Conservation (phyloP, 306 rosid species). For the Vigna hirtella region DNA sequence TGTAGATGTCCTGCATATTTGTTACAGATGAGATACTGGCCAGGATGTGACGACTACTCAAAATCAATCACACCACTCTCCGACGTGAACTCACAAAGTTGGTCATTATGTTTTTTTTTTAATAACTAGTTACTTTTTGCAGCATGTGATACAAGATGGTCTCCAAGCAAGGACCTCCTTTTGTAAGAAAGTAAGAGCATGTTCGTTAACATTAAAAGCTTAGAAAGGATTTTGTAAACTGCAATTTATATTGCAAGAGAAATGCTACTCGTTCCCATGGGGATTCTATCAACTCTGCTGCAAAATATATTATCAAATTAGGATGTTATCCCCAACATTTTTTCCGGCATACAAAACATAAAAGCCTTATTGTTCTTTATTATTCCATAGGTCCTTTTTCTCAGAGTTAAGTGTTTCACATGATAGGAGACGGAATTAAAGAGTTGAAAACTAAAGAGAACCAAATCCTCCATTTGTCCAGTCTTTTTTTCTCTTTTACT, state of each 20-base stretch:
- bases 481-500: slow-evolving; percentile 14
- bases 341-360: slow-evolving; percentile 18
- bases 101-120: slow-evolving; percentile 7
- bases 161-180: slow-evolving; percentile 21
- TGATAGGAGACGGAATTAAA: neutral
- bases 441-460: slow-evolving; percentile 1
- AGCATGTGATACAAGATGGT: slow-evolving; percentile 32
- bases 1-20: slow-evolving; percentile 61
- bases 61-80: slow-evolving; percentile 30
- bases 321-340: slow-evolving; percentile 9
- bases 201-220: neutral
- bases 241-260: no score
- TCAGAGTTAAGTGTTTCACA: slow-evolving; percentile 1
- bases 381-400: slow-evolving; percentile 17
- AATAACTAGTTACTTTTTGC: slow-evolving; percentile 19
- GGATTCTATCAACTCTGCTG: slow-evolving; percentile 4
- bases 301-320: neutral
- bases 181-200: neutral
- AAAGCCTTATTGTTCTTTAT: slow-evolving; percentile 6
- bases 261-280: neutral
- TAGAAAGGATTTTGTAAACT: slow-evolving; percentile 6
- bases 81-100: slow-evolving; percentile 21
- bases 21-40: slow-evolving; percentile 37
- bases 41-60: slow-evolving; percentile 11
- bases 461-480: slow-evolving; percentile 3